A percentile compares a stretch with the other conserved stretches of the same genome.
phyloP scores from a whole-genome alignment of 2,329 filamentous ascomycete genomes.

The Monilinia fructigena region DNA sequence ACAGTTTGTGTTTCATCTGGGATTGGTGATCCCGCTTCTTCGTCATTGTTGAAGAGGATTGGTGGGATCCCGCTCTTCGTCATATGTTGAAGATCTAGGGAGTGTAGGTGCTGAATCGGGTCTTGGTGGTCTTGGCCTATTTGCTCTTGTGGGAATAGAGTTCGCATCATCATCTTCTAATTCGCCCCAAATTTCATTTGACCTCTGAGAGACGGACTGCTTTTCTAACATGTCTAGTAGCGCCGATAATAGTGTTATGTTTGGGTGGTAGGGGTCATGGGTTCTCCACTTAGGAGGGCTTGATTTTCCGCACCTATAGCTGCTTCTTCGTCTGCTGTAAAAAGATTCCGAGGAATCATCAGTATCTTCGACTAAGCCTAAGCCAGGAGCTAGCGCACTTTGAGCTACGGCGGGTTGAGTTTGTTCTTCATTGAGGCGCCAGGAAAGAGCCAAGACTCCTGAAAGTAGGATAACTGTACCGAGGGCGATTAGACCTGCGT shows the following conservation, averaged over 20 bases:
- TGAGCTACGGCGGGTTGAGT: slow-evolving; percentile 58
- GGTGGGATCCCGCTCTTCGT: no score
- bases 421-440: slow-evolving; percentile 82
- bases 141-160: slow-evolving; percentile 31
- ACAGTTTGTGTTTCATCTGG: slow-evolving; percentile 35
- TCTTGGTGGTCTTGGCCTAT: slow-evolving; percentile 18
- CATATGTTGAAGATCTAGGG: slow-evolving; percentile 6
- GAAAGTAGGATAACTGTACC: slow-evolving; percentile 83
- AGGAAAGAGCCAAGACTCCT: slow-evolving; percentile 88
- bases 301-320: slow-evolving; percentile 36
- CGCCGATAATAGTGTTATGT: slow-evolving; percentile 37
- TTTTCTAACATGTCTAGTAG: slow-evolving; percentile 36
- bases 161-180: slow-evolving; percentile 67
- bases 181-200: slow-evolving; percentile 83
- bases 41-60: no score
- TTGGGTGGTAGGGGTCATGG: slow-evolving; percentile 39
- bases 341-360: slow-evolving; percentile 54
- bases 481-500: slow-evolving; percentile 78
- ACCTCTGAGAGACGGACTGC: slow-evolving; percentile 53
- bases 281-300: slow-evolving; percentile 36
- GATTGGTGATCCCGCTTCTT: slow-evolving; percentile 26
- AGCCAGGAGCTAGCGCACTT: slow-evolving; percentile 74
- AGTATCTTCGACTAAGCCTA: slow-evolving; percentile 75
- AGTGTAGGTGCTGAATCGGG: slow-evolving; percentile 26
- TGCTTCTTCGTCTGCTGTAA: slow-evolving; percentile 43